Evolutionary conservation across 768 basidiomycete species (phyloP).

Genomic region (Leccinum variicolor): DNA sequence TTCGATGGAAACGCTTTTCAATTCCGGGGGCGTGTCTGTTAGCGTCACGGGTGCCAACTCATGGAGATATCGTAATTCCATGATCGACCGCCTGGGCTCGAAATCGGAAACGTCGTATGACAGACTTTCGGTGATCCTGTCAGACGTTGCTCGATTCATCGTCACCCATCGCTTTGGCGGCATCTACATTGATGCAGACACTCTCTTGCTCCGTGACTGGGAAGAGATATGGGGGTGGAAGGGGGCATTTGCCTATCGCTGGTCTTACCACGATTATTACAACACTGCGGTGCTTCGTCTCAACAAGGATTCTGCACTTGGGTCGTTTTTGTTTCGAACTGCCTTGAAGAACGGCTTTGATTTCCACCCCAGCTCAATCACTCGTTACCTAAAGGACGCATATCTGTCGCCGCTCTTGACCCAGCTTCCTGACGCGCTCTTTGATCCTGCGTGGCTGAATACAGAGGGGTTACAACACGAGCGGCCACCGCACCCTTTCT

Average conservation of each 20-base stretch:
- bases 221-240: conserved; percentile 96
- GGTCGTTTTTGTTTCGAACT: conserved; percentile 88
- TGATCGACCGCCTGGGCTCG: conserved; percentile 50
- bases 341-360: conserved; percentile 88
- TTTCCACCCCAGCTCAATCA: conserved; percentile 94
- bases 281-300: conserved; percentile 91
- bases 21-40: conserved; percentile 79
- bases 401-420: conserved; percentile 72
- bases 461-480: conserved; percentile 87
- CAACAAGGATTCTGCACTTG: conserved; percentile 85
- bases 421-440: conserved; percentile 85
- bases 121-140: conserved; percentile 85
- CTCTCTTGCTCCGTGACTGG: conserved; percentile 90
- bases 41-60: conserved; percentile 40
- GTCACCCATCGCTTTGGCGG: conserved; percentile 92
- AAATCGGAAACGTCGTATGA: conserved; percentile 62
- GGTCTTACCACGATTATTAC: conserved; percentile 89
- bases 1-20: conserved; percentile 73
- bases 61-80: conserved; percentile 5
- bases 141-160: conserved; percentile 96
- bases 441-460: conserved; percentile 94
- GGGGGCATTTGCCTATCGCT: conserved; percentile 92
- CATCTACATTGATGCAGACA: conserved; percentile 93
- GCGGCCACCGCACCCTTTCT: conserved; percentile 89
- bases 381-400: conserved; percentile 80